These are phyloP conservation scores for Kluyveromyces starmeri DNA, from an alignment of 805 yeast genomes.

Conservation along the genomic window DNA sequence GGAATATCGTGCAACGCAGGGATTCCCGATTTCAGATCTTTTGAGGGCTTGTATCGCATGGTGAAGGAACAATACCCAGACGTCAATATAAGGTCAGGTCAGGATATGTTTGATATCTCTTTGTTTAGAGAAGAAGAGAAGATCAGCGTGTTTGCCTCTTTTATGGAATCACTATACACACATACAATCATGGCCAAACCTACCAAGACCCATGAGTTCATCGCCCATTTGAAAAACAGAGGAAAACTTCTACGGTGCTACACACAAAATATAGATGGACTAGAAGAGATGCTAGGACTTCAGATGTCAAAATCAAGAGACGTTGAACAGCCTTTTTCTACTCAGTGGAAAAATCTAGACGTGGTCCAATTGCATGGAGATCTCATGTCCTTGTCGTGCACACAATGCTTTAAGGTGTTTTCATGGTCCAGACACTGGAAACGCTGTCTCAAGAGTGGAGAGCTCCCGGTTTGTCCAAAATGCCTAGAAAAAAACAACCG, in stretches of 20 bases:
- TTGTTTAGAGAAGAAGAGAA: constrained; percentile 62
- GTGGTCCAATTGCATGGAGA: constrained; percentile 92
- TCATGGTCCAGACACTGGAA: constrained; percentile 54
- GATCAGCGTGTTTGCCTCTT: constrained; percentile 68
- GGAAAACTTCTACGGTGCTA: constrained; percentile 74
- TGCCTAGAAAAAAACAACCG: constrained; percentile 52
- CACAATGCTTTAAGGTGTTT: constrained; percentile 49
- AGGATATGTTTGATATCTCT: constrained; percentile 84
- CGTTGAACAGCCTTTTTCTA: constrained; percentile 25
- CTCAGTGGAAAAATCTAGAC: constrained; percentile 53
- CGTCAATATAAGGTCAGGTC: constrained; percentile 57
- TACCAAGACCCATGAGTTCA: constrained; percentile 76
- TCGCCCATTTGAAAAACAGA: constrained; percentile 47
- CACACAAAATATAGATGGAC: constrained; percentile 90
- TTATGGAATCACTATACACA: constrained; percentile 73
- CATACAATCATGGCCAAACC: constrained; percentile 62
- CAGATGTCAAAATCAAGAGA: constrained; percentile 39
- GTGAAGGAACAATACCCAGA: constrained; percentile 57
- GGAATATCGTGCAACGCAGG: constrained; percentile 97
- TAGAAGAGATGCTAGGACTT: constrained; percentile 61
- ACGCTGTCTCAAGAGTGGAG: constrained; percentile 45
- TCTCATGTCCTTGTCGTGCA: constrained; percentile 66
- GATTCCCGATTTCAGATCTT: constrained; percentile 87
- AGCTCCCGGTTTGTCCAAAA: constrained; percentile 65
- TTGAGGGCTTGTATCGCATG: constrained; percentile 71